Conservation (phyloP, 257 asterid genomes). For the Solanum acaule region DNA sequence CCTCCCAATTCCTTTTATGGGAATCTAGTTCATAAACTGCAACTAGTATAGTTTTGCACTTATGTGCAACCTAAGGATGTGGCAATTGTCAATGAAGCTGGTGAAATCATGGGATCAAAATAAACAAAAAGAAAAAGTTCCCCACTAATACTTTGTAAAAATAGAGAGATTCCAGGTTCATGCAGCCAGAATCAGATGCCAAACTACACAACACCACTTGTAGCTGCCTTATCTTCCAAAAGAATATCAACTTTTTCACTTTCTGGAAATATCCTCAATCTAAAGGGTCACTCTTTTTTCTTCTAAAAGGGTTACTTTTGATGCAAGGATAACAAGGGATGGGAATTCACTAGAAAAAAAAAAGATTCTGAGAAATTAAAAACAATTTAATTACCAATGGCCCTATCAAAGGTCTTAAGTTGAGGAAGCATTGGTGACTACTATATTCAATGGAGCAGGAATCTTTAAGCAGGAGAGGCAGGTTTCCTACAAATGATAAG, state of each 20-base stretch:
- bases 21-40: neutral
- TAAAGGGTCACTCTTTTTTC: neutral
- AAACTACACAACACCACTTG: conserved; percentile 16
- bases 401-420: neutral
- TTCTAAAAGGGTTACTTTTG: neutral
- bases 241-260: conserved; percentile 1
- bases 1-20: neutral
- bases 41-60: neutral
- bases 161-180: neutral
- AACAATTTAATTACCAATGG: neutral
- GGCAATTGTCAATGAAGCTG: neutral
- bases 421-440: neutral
- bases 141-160: neutral
- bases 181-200: conserved; percentile 49
- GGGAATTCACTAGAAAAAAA: neutral
- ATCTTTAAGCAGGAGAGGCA: conserved; percentile 15
- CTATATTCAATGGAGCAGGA: conserved; percentile 22
- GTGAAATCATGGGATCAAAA: neutral
- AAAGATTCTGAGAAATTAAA: neutral
- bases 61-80: neutral
- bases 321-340: neutral
- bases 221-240: neutral
- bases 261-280: neutral
- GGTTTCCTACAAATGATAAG: conserved; percentile 24
- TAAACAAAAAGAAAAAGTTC: neutral